These are phyloP conservation scores for Backusella westeae DNA, from an alignment of 192 early-diverging fungal genomes.

Conservation along the genomic window DNA sequence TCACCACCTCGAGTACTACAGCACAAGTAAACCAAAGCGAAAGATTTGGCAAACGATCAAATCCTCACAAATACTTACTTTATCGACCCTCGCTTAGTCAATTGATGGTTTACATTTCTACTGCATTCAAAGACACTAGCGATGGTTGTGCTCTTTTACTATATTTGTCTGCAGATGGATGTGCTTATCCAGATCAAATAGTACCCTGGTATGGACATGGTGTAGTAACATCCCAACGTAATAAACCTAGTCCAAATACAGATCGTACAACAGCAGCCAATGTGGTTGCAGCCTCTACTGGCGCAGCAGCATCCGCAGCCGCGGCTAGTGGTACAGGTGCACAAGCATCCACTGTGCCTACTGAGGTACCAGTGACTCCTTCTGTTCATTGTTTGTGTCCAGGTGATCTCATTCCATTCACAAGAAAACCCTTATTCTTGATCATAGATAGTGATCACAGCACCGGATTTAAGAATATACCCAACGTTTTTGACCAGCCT, in stretches of 20 bases:
- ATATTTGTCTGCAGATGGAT: slow-evolving; percentile 90
- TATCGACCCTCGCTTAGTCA: slow-evolving; percentile 91
- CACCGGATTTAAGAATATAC: slow-evolving; percentile 78
- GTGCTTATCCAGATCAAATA: slow-evolving; percentile 5
- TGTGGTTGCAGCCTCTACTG: neutral
- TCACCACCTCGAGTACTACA: neutral
- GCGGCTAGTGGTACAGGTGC: neutral
- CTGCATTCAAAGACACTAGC: slow-evolving; percentile 90
- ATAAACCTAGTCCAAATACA: slow-evolving; percentile 41
- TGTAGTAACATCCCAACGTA: slow-evolving; percentile 67
- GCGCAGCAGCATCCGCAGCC: neutral
- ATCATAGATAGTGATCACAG: slow-evolving; percentile 93
- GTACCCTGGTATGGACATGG: slow-evolving; percentile 69
- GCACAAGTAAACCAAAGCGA: neutral
- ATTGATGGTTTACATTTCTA: slow-evolving; percentile 87
- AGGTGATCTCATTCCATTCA: slow-evolving; percentile 89
- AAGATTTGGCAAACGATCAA: slow-evolving; percentile 32
- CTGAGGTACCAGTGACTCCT: neutral
- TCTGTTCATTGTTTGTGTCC: slow-evolving; percentile 82
- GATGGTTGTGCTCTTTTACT: slow-evolving; percentile 85
- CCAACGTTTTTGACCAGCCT: slow-evolving; percentile 84
- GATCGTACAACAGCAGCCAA: slow-evolving; percentile 27
- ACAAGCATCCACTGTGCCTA: neutral
- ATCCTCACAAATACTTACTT: slow-evolving; percentile 89
- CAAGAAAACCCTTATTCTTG: slow-evolving; percentile 91